Evolutionary conservation across 768 basidiomycete genomes (phyloP).

Genomic region (Russula compacta): DNA sequence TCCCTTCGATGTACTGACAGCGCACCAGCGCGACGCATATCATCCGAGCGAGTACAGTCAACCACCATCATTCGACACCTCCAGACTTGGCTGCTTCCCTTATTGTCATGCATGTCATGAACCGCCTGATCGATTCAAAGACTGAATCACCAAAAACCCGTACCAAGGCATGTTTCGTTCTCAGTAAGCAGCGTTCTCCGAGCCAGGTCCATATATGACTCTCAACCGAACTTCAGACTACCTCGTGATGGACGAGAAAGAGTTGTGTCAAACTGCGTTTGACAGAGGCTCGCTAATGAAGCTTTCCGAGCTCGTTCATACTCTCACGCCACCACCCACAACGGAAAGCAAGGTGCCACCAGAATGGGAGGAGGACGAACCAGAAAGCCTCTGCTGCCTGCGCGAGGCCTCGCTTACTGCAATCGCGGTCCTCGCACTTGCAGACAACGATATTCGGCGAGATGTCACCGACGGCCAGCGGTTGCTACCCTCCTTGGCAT

Average conservation of each 20-base stretch:
- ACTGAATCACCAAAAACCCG: conserved; percentile 36
- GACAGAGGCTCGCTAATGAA: conserved; percentile 59
- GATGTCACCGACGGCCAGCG: conserved; percentile 51
- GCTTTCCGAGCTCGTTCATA: conserved; percentile 42
- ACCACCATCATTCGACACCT: conserved; percentile 24
- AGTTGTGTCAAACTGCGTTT: conserved; percentile 56
- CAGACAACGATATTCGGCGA: conserved; percentile 63
- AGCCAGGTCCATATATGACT: neutral
- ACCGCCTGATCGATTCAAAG: conserved; percentile 43
- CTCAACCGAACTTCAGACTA: conserved; percentile 33
- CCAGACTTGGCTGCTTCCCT: conserved; percentile 41
- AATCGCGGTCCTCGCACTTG: conserved; percentile 63
- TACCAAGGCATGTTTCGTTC: conserved; percentile 64
- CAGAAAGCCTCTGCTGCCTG: conserved; percentile 46
- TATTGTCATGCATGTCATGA: conserved; percentile 63
- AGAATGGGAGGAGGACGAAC: conserved; percentile 64
- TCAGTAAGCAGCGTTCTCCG: conserved; percentile 41
- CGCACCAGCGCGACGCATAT: conserved; percentile 47
- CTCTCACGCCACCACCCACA: conserved; percentile 39
- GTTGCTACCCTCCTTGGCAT: conserved; percentile 46
- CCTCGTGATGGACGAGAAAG: conserved; percentile 62
- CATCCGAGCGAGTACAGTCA: conserved; percentile 40
- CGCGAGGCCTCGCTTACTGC: conserved; percentile 71
- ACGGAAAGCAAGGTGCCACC: conserved; percentile 27
- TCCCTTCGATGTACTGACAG: neutral